Evolutionary conservation across 2,329 filamentous ascomycete species (phyloP).

Genomic region (Aspergillus cejpii): DNA sequence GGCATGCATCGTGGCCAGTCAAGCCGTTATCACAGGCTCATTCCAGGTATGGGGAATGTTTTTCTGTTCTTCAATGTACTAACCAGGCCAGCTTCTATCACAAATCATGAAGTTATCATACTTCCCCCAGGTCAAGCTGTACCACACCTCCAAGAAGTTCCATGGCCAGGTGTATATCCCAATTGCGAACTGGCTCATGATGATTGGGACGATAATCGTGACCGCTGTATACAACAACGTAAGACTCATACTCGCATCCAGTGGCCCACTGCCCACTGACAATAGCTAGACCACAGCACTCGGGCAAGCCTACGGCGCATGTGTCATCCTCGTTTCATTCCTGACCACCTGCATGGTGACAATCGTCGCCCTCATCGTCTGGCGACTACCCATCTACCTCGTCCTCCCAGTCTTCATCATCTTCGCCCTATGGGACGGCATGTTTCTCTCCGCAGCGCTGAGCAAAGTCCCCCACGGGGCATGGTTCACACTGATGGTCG

Average conservation of each 20-base stretch:
- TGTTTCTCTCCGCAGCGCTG: slow-evolving; percentile 63
- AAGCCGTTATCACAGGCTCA: slow-evolving; percentile 69
- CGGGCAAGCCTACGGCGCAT: slow-evolving; percentile 70
- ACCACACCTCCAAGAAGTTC: slow-evolving; percentile 63
- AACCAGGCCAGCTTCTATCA: slow-evolving; percentile 45
- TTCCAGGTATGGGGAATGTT: slow-evolving; percentile 52
- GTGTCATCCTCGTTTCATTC: slow-evolving; percentile 73
- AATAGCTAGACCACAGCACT: slow-evolving; percentile 53
- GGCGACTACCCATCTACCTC: slow-evolving; percentile 61
- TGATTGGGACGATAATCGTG: slow-evolving; percentile 68
- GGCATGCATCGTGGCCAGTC: slow-evolving; percentile 60
- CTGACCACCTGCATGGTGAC: slow-evolving; percentile 70
- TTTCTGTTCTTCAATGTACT: not conserved
- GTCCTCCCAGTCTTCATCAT: slow-evolving; percentile 58
- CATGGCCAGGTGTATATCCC: slow-evolving; percentile 73
- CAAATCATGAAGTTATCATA: slow-evolving; percentile 69
- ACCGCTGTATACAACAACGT: slow-evolving; percentile 65
- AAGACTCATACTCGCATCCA: not conserved
- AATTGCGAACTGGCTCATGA: slow-evolving; percentile 67
- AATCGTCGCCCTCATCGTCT: slow-evolving; percentile 64
- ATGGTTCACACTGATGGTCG: slow-evolving; percentile 68
- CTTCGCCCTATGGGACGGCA: slow-evolving; percentile 61
- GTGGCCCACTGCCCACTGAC: slow-evolving; percentile 1
- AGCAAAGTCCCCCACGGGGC: slow-evolving; percentile 68
- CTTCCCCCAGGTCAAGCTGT: slow-evolving; percentile 67